phyloP scores from a whole-genome alignment of 371 early-diverging fungal species.

The Rhizopus arrhizus region DNA sequence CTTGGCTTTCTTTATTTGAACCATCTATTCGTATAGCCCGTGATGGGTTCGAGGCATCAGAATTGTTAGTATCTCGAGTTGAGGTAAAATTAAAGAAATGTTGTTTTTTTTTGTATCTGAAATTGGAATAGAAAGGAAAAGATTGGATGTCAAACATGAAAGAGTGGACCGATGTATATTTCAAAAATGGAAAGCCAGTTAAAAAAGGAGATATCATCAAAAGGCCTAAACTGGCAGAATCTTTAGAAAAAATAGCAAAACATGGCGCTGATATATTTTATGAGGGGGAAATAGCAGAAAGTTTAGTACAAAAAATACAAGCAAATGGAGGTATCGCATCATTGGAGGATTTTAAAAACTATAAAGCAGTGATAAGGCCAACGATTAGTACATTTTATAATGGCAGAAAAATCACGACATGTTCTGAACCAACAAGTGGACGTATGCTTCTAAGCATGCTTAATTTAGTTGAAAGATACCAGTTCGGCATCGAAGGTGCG shows the following conservation, averaged over 20 bases:
- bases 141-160: conserved; percentile 41
- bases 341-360: conserved; percentile 75
- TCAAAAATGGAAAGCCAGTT: conserved; percentile 66
- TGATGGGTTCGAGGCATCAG: conserved; percentile 76
- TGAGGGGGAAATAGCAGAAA: conserved; percentile 79
- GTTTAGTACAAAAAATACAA: conserved; percentile 70
- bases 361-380: conserved; percentile 62
- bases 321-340: conserved; percentile 83
- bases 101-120: neutral
- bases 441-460: conserved; percentile 83
- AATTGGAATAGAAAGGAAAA: conserved; percentile 3
- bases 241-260: conserved; percentile 79
- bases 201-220: conserved; percentile 74
- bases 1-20: conserved; percentile 86
- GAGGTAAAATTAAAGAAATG: conserved; percentile 26
- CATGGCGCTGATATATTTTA: conserved; percentile 91
- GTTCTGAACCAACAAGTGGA: conserved; percentile 81
- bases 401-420: conserved; percentile 71
- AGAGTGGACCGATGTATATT: conserved; percentile 61
- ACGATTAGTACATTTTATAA: conserved; percentile 77
- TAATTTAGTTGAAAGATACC: conserved; percentile 87
- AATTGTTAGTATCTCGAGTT: conserved; percentile 61
- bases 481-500: conserved; percentile 59
- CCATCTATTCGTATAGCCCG: conserved; percentile 81
- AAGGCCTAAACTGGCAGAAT: conserved; percentile 75